Evolutionary conservation across 345 rosid genomes (phyloP).

Genomic region (Populus alba): DNA sequence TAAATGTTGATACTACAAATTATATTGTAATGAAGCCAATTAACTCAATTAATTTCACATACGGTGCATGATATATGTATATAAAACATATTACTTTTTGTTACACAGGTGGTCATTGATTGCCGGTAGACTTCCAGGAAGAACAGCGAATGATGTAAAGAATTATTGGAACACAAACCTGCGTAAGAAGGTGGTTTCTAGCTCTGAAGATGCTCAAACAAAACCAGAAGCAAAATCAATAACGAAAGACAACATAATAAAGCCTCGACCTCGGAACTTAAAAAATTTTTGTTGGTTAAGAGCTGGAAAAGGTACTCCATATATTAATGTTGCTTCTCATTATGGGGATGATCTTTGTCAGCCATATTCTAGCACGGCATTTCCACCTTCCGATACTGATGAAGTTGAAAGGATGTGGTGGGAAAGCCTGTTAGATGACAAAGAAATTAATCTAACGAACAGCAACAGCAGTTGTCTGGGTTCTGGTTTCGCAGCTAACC

Average conservation of each 20-base stretch:
- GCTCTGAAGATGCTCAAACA: background rate
- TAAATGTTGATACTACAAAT: too few relatives aligned
- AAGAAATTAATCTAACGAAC: background rate
- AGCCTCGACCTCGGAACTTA: conserved; percentile 28
- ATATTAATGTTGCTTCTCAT: background rate
- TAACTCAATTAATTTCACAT: too few relatives aligned
- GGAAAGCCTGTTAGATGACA: background rate
- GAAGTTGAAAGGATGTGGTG: background rate
- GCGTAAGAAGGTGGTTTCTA: background rate
- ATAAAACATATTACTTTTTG: background rate
- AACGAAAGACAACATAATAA: conserved; percentile 14
- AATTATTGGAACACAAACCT: conserved; percentile 31
- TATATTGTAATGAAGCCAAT: too few relatives aligned
- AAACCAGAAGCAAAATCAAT: background rate
- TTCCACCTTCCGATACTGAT: background rate
- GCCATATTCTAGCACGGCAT: background rate
- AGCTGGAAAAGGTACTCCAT: too few relatives aligned
- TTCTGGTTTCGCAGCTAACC: too few relatives aligned
- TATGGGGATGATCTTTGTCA: background rate
- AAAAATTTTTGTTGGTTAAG: conserved; percentile 9
- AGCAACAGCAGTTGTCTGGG: too few relatives aligned
- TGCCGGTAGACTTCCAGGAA: conserved; percentile 48
- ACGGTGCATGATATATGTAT: too few relatives aligned
- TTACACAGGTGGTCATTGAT: conserved; percentile 41
- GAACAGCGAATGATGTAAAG: conserved; percentile 45